phyloP scores from a whole-genome alignment of 345 rosid genomes.

The Ceriops tagal region DNA sequence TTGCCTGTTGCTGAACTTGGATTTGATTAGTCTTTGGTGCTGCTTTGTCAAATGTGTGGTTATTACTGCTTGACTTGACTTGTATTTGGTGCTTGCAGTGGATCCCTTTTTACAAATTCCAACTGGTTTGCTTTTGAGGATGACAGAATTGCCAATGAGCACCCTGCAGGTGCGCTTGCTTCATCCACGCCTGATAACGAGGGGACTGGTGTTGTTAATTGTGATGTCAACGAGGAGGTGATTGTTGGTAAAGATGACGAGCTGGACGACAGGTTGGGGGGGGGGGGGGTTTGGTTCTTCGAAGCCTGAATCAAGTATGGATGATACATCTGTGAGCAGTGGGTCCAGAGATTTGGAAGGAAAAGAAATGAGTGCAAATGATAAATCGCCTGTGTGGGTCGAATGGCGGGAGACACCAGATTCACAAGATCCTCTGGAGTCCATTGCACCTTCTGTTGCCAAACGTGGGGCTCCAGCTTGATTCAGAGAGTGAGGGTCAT shows the following conservation, averaged over 20 bases:
- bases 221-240: slow-evolving; percentile 36
- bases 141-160: slow-evolving; percentile 53
- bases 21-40: too few species aligned
- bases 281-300: slow-evolving; percentile 31
- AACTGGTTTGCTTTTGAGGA: slow-evolving; percentile 93
- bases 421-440: slow-evolving; percentile 35
- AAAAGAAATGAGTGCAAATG: slow-evolving; percentile 35
- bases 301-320: slow-evolving; percentile 34
- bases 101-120: slow-evolving; percentile 78
- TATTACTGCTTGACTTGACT: background rate
- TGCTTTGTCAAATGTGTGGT: background rate
- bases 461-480: slow-evolving; percentile 42
- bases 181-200: slow-evolving; percentile 62
- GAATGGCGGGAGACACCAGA: slow-evolving; percentile 79
- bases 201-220: slow-evolving; percentile 31
- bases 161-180: slow-evolving; percentile 45
- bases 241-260: slow-evolving; percentile 47
- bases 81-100: slow-evolving; percentile 40
- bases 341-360: slow-evolving; percentile 40
- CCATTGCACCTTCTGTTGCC: slow-evolving; percentile 37
- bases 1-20: too few species aligned
- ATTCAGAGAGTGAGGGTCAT: slow-evolving; percentile 30
- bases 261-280: slow-evolving; percentile 39
- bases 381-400: slow-evolving; percentile 64
- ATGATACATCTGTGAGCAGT: slow-evolving; percentile 33